phyloP scores from a whole-genome alignment of 352 stramenopile genomes.

The Phytopythium litorale region DNA sequence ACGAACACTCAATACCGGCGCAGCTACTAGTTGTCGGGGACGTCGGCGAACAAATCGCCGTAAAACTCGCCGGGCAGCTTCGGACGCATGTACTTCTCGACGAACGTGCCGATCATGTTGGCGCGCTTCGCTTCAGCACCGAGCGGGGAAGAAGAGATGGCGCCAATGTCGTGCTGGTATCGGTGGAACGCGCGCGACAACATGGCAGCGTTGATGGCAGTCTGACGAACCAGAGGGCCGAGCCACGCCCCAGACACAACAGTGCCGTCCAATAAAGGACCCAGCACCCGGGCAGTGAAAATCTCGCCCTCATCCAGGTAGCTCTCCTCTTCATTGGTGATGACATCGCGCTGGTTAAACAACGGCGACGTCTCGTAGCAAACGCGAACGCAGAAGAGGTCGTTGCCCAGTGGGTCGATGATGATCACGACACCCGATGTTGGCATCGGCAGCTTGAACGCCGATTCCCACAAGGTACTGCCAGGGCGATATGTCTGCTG shows the following conservation, averaged over 20 bases:
- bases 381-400: constrained; percentile 83
- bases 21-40: constrained; percentile 20
- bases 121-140: constrained; percentile 69
- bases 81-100: constrained; percentile 78
- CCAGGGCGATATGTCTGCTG: constrained; percentile 81
- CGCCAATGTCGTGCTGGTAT: constrained; percentile 73
- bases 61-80: constrained; percentile 87
- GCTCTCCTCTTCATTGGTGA: constrained; percentile 68
- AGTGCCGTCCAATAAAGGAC: constrained; percentile 80
- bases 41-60: constrained; percentile 67
- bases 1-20: not conserved
- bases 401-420: constrained; percentile 80
- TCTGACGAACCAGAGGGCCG: constrained; percentile 75
- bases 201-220: constrained; percentile 74
- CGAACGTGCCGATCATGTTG: constrained; percentile 63
- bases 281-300: constrained; percentile 76
- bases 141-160: constrained; percentile 52
- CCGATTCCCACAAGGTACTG: constrained; percentile 73
- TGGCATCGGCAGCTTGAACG: constrained; percentile 69
- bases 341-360: constrained; percentile 69
- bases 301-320: constrained; percentile 80
- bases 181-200: constrained; percentile 67
- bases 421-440: constrained; percentile 78
- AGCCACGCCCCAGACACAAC: constrained; percentile 83
- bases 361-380: constrained; percentile 75